Base-by-base conservation (phyloP, 345 rosid genomes). In the Draba incana region DNA sequence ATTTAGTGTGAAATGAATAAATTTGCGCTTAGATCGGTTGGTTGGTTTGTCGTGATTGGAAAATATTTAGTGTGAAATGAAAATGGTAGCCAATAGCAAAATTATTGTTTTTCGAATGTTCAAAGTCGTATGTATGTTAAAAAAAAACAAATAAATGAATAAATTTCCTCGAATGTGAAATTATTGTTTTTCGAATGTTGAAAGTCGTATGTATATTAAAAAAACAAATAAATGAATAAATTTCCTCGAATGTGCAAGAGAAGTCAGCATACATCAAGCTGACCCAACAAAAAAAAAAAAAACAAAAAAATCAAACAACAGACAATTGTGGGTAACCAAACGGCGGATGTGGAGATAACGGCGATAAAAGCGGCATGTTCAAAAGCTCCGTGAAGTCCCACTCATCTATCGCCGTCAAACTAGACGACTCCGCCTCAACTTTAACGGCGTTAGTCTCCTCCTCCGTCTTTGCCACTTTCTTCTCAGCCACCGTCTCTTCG, bases 281-380 rank as follows among this genome's bases (percentile, higher is more conserved):
- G 75, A 70, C 52, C 14, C 43, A 27, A 16, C 11, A 30, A 20
- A 20, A 20, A 0, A 0, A 20, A 20, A 20, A 0, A 20, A 20
- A 20, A 20, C n/a, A 20, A 0, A 20, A 20, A 20, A 20, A 20
- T 20, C 42, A 74, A 54, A 67, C 64, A 68, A 75, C 59, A 14
- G 74, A 53, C 74, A 75, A 62, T 30, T 62, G 78, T 54, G 78
- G 69, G 55, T 54, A 47, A 44, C 74, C 78, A 75, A 62, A 62
- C 39, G 78, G 73, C 13, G 78, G 78, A n/a, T 74, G 69, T n/a
- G 83, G 87, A 20, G 88, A 79, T 74, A 81, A 80, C 82, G 92
- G 92, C 74, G 92, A 83, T 30, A 81, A 33, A 4, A 31, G 57
- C 46, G 92, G 89, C 48, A 67, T 70, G 79, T 65, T 72, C 25